Base-by-base conservation (phyloP, 1,284 basidiomycete species). In the Puccinia horiana region DNA sequence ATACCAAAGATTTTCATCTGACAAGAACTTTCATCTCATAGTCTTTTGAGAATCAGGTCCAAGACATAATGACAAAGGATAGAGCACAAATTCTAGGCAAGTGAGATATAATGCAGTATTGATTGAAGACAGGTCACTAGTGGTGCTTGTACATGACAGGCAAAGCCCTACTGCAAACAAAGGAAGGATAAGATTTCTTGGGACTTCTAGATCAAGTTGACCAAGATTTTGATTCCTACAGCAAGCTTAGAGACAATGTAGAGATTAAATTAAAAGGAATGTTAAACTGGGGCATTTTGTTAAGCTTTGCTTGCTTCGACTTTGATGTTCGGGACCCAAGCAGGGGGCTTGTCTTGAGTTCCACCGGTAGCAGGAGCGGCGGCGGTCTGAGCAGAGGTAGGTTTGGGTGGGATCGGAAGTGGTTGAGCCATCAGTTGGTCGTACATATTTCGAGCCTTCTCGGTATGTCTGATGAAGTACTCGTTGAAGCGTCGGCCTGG, bases 381-480 rank as follows among this genome's bases (percentile, higher is more conserved):
- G 12, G 56, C 49, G 18, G 61, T 12, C 35, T 18, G 35, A 65
- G 61, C 61, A 65, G 61, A 23, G 26, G 77, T 14, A 35, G 77
- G n/a, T 72, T 81, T 81, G 32, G 44, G 37, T 35, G 69, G 47
- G 23, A 81, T 81, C 23, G 79, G 79, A 18, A 81, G 69, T 26
- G 79, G 79, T 23, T 69, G 69, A 35, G 79, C 70, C 40, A 61
- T 52, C 37, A 81, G 58, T 49, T 81, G 79, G 26, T 81, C 79
- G 20, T 73, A 44, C 79, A 81, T 74, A 20, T 40, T n/a, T 37
- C 79, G 49, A 6, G 79, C 79, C n/a, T 81, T 81, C 4, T 81
- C 79, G 29, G 67, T 70, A 29, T 81, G 79, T 74, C 79, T 42
- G 40, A 74, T 74, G 73, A 81, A 81, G 58, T 81, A 81, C 61